Percentiles rank a stretch among this genome's conserved stretches.
phyloP scores from a whole-genome alignment of 371 early-diverging fungal genomes.

The Chytridium lagenaria region DNA sequence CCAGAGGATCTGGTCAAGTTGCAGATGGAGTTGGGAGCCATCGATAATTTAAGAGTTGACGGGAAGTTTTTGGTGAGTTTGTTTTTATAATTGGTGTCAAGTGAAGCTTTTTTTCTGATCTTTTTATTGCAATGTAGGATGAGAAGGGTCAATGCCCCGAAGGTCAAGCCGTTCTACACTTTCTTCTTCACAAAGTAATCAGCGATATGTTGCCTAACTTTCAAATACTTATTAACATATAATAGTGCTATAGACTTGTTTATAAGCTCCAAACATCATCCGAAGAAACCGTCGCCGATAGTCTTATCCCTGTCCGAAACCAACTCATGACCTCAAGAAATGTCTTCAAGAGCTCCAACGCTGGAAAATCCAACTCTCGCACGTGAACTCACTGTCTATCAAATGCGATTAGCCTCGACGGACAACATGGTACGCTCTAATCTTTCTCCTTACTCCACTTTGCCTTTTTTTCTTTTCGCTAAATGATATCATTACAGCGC shows the following conservation, averaged over 20 bases:
- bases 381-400: constrained; percentile 87
- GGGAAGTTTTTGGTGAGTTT: constrained; percentile 43
- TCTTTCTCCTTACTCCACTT: neutral
- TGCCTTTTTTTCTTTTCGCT: neutral
- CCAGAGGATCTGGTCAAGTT: constrained; percentile 76
- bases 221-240: no score
- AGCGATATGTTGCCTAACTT: no score
- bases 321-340: constrained; percentile 80
- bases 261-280: constrained; percentile 77
- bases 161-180: constrained; percentile 85
- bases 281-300: constrained; percentile 86
- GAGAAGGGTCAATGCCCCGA: constrained; percentile 71
- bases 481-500: constrained; percentile 53
- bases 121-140: constrained; percentile 28
- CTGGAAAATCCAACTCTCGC: constrained; percentile 73
- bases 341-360: constrained; percentile 82
- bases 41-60: constrained; percentile 48
- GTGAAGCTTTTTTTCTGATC: neutral
- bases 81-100: neutral
- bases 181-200: constrained; percentile 76
- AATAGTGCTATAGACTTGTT: constrained; percentile 78
- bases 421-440: constrained; percentile 32
- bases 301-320: constrained; percentile 82
- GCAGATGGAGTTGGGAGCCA: constrained; percentile 65
- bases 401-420: constrained; percentile 82